These are phyloP conservation scores for Fagus crenata DNA, from an alignment of 306 rosid species.

Conservation along the genomic window DNA sequence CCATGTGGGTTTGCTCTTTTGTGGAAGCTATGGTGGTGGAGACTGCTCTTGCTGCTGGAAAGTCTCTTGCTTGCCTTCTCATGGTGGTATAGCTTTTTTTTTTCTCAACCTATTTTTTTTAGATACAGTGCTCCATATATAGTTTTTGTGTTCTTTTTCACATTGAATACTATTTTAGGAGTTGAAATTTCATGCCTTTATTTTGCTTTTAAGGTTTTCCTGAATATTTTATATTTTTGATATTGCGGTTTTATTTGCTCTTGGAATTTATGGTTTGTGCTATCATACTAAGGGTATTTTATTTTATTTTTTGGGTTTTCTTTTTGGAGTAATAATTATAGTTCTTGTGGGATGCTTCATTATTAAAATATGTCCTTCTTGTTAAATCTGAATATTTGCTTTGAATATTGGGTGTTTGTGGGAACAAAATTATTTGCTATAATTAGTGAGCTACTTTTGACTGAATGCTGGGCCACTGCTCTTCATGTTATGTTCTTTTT, in stretches of 20 bases:
- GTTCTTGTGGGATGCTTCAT: background rate
- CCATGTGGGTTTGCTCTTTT: slow-evolving; percentile 34
- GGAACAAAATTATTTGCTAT: slow-evolving; percentile 14
- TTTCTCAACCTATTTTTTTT: background rate
- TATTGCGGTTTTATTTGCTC: background rate
- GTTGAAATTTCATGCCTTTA: slow-evolving; percentile 1
- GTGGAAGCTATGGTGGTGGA: slow-evolving; percentile 47
- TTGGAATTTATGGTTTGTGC: background rate
- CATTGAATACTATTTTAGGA: background rate
- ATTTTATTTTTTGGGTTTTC: background rate
- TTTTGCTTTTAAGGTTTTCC: background rate
- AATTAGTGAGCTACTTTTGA: slow-evolving; percentile 20
- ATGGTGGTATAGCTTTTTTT: slow-evolving; percentile 38
- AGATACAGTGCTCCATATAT: background rate
- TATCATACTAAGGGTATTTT: too few species aligned
- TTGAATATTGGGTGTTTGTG: slow-evolving; percentile 18
- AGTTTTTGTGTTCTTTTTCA: background rate
- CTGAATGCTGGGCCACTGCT: slow-evolving; percentile 8
- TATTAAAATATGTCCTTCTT: background rate
- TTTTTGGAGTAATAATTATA: background rate
- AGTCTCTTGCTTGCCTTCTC: slow-evolving; percentile 56
- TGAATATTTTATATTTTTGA: background rate
- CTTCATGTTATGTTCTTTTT: background rate
- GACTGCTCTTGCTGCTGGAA: slow-evolving; percentile 42
- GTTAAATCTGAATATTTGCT: background rate